Evolutionary conservation across 2,329 filamentous ascomycete species (phyloP).

Genomic region (Orbilia oligospora): DNA sequence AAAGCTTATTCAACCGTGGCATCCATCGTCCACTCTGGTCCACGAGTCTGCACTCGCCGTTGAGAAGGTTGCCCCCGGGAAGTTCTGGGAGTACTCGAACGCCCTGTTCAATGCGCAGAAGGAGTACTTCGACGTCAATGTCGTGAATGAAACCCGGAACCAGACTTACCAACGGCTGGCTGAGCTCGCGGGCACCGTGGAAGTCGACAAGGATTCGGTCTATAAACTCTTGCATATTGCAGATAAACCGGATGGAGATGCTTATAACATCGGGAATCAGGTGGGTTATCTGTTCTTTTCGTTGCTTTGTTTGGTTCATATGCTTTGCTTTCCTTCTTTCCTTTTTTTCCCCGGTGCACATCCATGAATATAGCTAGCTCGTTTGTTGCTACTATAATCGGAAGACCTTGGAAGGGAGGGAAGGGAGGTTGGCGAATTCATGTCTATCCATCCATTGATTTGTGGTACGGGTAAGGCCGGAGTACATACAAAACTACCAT

Average conservation of each 20-base stretch:
- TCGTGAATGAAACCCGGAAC: conserved; percentile 88
- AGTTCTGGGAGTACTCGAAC: conserved; percentile 82
- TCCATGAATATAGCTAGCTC: not conserved
- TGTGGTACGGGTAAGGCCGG: conserved; percentile 41
- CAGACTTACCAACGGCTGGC: conserved; percentile 84
- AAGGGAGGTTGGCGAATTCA: not conserved
- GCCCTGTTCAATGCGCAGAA: conserved; percentile 75
- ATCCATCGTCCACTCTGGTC: conserved; percentile 66
- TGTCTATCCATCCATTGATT: not conserved
- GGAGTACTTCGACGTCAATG: conserved; percentile 85
- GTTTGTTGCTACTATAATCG: conserved; percentile 35
- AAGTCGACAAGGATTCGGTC: conserved; percentile 79
- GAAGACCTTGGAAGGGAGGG: not conserved
- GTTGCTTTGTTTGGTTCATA: not conserved
- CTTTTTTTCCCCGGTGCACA: conserved; percentile 15
- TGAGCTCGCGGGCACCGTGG: conserved; percentile 78
- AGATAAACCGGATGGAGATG: conserved; percentile 76
- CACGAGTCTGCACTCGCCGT: conserved; percentile 90
- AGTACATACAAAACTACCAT: not conserved
- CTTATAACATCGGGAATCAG: conserved; percentile 82
- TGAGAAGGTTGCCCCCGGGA: conserved; percentile 76
- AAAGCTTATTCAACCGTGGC: conserved; percentile 60
- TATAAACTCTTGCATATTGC: conserved; percentile 78
- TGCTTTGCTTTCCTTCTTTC: not conserved
- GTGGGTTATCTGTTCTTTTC: conserved; percentile 30